Evolutionary conservation across 2,329 filamentous ascomycete species (phyloP).

Genomic region (Apiospora sp.): DNA sequence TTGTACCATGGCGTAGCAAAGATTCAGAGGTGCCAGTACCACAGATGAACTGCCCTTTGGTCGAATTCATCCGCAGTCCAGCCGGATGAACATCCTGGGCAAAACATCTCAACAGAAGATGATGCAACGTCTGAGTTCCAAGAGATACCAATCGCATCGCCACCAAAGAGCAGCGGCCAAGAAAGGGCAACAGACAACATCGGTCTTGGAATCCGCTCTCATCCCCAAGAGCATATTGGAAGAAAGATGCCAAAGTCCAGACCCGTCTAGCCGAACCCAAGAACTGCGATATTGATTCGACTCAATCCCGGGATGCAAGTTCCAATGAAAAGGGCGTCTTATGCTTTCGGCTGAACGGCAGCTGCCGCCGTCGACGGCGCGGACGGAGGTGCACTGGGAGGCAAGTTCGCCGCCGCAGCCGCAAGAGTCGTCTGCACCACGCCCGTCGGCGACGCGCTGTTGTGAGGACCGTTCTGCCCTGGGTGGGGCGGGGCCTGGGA

Average conservation of each 20-base stretch:
- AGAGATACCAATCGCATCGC: not conserved
- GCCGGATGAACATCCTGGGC: not conserved
- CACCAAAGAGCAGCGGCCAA: not conserved
- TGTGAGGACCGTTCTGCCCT: constrained; percentile 30
- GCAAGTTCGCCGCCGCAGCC: constrained; percentile 36
- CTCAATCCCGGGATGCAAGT: not conserved
- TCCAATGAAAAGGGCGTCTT: not conserved
- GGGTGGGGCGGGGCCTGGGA: constrained; percentile 13
- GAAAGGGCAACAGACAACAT: not conserved
- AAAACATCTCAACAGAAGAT: not conserved
- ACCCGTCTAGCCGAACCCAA: not conserved
- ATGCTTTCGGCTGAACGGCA: constrained; percentile 35
- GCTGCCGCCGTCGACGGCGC: constrained; percentile 26
- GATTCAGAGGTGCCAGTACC: not conserved
- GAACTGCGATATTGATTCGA: not conserved
- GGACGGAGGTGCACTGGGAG: constrained; percentile 21
- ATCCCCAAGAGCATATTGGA: not conserved
- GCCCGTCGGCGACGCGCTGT: constrained; percentile 35
- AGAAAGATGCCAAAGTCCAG: not conserved
- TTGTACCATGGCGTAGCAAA: not conserved
- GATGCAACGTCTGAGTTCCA: no score
- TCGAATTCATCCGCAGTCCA: not conserved
- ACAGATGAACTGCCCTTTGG: not conserved
- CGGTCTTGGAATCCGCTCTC: not conserved
- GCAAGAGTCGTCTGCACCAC: constrained; percentile 44